phyloP scores from a whole-genome alignment of 2,329 filamentous ascomycete species.

The Leptographium flavum region DNA sequence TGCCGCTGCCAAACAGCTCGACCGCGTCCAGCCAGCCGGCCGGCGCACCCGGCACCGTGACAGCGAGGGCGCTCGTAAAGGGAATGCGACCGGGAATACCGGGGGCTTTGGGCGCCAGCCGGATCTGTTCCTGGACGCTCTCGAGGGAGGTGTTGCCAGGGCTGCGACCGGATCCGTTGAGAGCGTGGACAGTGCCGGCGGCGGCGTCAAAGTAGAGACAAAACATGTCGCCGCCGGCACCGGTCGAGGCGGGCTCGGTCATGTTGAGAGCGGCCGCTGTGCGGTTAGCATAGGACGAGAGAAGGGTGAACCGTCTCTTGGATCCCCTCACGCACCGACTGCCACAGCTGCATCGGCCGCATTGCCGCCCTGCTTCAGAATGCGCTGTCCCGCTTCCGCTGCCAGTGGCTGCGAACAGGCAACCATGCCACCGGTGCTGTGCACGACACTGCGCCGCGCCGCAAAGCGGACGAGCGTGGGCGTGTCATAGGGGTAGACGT shows the following conservation, averaged over 20 bases:
- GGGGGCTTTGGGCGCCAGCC: slow-evolving; percentile 43
- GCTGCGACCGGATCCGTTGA: slow-evolving; percentile 89
- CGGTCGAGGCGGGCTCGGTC: slow-evolving; percentile 83
- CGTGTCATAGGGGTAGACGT: background rate
- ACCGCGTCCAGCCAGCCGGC: slow-evolving; percentile 89
- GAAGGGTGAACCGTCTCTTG: background rate
- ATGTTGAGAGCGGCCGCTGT: slow-evolving; percentile 75
- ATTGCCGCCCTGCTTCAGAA: slow-evolving; percentile 75
- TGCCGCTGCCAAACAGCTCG: slow-evolving; percentile 79
- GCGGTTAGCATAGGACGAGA: background rate
- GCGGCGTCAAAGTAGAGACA: slow-evolving; percentile 81
- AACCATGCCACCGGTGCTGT: slow-evolving; percentile 82
- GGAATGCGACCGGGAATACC: slow-evolving; percentile 27
- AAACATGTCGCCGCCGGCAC: slow-evolving; percentile 96
- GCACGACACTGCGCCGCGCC: slow-evolving; percentile 75
- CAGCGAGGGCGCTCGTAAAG: slow-evolving; percentile 60
- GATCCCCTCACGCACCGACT: too few species aligned
- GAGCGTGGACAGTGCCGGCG: slow-evolving; percentile 64
- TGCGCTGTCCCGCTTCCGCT: slow-evolving; percentile 66
- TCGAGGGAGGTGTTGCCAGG: slow-evolving; percentile 50
- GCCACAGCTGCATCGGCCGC: slow-evolving; percentile 94
- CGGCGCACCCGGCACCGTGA: slow-evolving; percentile 78
- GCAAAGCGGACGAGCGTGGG: slow-evolving; percentile 21
- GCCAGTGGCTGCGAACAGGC: slow-evolving; percentile 79
- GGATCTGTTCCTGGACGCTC: slow-evolving; percentile 53